Percentiles rank a stretch among this genome's conserved stretches.
These are phyloP conservation scores for Trichoderma afroharzianum DNA, from an alignment of 2,329 filamentous ascomycete genomes.

Conservation along the genomic window DNA sequence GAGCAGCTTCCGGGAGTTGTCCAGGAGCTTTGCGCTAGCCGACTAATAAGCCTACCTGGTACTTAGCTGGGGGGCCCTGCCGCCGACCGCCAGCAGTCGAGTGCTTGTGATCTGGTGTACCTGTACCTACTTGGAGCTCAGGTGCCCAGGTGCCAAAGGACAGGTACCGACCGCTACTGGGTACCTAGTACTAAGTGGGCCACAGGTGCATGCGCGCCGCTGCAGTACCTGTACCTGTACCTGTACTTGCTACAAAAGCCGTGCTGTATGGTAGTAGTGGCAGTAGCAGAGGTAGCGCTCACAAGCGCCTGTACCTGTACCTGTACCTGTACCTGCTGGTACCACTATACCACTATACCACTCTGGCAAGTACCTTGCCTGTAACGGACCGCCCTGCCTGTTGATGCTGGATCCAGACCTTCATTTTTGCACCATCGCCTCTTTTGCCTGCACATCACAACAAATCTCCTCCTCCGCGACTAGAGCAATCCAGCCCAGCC, in stretches of 20 bases:
- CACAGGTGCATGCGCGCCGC: neutral
- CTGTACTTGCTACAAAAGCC: neutral
- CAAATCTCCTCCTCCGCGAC: conserved; percentile 9
- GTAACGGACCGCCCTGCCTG: neutral
- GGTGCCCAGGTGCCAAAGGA: neutral
- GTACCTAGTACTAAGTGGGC: neutral
- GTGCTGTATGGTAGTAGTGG: too few species aligned
- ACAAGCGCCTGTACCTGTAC: neutral
- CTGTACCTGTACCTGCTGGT: too few species aligned
- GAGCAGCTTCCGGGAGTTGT: conserved; percentile 5
- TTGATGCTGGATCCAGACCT: neutral
- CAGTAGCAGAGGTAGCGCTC: too few species aligned
- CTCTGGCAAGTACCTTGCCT: neutral
- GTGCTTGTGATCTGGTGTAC: neutral
- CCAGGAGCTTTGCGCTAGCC: conserved; percentile 8
- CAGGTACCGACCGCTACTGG: neutral
- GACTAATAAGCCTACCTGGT: neutral
- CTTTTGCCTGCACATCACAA: conserved; percentile 17
- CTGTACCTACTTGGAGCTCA: neutral
- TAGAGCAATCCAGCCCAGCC: conserved; percentile 2
- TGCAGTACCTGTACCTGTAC: neutral
- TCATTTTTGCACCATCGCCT: conserved; percentile 12
- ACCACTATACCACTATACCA: neutral
- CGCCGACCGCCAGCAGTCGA: neutral
- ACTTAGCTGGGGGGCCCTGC: neutral